phyloP scores from a whole-genome alignment of 495 filamentous ascomycete species.

The Talaromyces stipitatus region DNA sequence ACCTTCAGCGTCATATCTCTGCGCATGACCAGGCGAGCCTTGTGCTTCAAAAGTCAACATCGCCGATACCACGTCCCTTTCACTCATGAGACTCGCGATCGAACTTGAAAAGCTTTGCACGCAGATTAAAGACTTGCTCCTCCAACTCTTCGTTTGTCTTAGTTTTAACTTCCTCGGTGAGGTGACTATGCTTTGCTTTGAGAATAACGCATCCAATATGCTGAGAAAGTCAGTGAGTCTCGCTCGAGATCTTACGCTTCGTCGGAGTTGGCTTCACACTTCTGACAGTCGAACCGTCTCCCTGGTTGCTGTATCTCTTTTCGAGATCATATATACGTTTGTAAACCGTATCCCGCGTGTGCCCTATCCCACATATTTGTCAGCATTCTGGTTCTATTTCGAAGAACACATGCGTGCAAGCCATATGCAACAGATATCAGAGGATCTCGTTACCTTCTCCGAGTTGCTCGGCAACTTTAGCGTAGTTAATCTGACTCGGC shows the following conservation, averaged over 20 bases:
- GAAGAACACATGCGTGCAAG: neutral
- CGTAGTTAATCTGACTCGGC: neutral
- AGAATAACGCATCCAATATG: too few relatives aligned
- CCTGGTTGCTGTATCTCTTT: neutral
- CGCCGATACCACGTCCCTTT: slow-evolving; percentile 98
- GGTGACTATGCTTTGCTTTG: too few relatives aligned
- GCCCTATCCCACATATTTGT: neutral
- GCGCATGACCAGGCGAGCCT: slow-evolving; percentile 97
- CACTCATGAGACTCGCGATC: slow-evolving; percentile 84
- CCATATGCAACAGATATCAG: neutral
- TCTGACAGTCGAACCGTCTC: too few relatives aligned
- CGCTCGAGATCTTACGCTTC: neutral
- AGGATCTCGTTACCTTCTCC: neutral
- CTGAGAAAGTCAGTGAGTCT: too few relatives aligned
- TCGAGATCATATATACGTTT: neutral
- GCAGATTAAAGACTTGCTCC: slow-evolving; percentile 98
- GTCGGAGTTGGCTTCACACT: neutral
- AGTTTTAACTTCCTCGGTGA: slow-evolving; percentile 12
- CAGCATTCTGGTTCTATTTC: neutral
- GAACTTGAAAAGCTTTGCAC: slow-evolving; percentile 98
- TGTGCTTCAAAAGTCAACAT: slow-evolving; percentile 88
- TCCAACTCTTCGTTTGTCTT: slow-evolving; percentile 99
- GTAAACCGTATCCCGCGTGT: neutral
- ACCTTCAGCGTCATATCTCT: slow-evolving; percentile 99
- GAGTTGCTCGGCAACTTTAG: neutral